Base-by-base conservation (phyloP, 352 stramenopile genomes). In the Albugo candida region DNA sequence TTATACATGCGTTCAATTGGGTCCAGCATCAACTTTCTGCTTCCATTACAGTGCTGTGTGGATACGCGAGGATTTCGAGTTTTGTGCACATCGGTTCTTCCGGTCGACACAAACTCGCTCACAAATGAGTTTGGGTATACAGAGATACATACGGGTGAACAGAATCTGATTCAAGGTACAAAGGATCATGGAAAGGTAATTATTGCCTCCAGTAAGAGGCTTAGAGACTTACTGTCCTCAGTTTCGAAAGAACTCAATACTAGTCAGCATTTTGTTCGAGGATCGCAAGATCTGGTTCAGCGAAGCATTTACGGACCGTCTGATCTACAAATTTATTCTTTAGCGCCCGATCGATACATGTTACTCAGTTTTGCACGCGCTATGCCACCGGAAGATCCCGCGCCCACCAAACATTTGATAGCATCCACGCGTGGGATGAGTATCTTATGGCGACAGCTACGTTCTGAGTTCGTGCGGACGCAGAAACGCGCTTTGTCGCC, bases 361-460 rank as follows among this genome's bases (percentile, higher is more conserved):
- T 45, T 96, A 4, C 37, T 92, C 1, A 81, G 93, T 36, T 96
- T 94, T 55, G 68, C 75, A 6, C 60, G 83, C 10, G 64, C 63
- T 2, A 92, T 96, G 61, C 87, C 87, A 2, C 64, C 70, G 5
- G 86, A 96, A 67, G 78, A 94, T 50, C 81, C 85, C 0, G 64
- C 77, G 27, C 48, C 69, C 8, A 93, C 82, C 1, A 50, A 52
- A 4, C 83, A 96, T 46, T 52, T 97, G 14, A 46, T 68, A 27
- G 50, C 62, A 21, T 85, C 81, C 4, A 82, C 82, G 2, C 59
- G 86, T 5, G 75, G 78, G 1, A 82, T 95, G 65, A 86, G 63
- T 41, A 93, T 97, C 16, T 57, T 97, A n/a, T 97, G 84, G 83
- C 67, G 87, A 0, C 76, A 92, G 48, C 60, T 96, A 18, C 73